Base-by-base conservation (phyloP, 495 filamentous ascomycete genomes). In the Podospora conica region DNA sequence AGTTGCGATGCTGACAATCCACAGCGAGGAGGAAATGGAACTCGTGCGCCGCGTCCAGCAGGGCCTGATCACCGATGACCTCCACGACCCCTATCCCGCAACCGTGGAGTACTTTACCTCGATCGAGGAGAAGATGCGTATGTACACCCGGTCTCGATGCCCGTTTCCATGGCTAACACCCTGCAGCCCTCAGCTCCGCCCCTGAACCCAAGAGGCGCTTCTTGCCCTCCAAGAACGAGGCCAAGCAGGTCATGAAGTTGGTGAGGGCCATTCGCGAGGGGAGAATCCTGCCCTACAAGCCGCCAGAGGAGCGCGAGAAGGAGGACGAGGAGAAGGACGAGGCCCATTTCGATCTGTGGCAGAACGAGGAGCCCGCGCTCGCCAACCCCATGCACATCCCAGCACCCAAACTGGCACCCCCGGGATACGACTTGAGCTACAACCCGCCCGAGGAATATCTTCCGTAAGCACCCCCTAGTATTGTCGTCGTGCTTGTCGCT, bases 121-220 rank as follows among this genome's bases (percentile, higher is more conserved):
- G 67, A 90, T 92, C 71, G 84, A 89, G 69, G 94, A 97, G 79
- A 87, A 90, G 28, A 97, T 98, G 93, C 95, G 74, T 76, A 68
- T 66, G 74, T 40, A 24, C 10, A 2, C 0, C 21, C 3, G 1
- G 11, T 18, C 21, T 29, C 61, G 7, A 53, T 1, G 12, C 20
- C 48, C 7, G 2, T 1, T 27, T 8, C 33, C 58, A 18, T 40
- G 18, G 20, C 67, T 75, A 40, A 75, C 55, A 33, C 2, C 2
- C 5, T 68, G 29, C 55, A 76, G 74, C 95, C 9, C 78, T 98
- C 61, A 97, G 92, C 76, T 87, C 92, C 54, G 94, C 93, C 6
- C 95, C 95, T 48, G 95, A 98, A 73, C 95, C 95, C 6, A 98
- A 98, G 80, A 85, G 94, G 55, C 89, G 95, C 70, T 98, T 97